A percentile compares a stretch with the other conserved stretches of the same genome.
Conservation (phyloP, 2,329 filamentous ascomycete species). For the Botrytis porri region DNA sequence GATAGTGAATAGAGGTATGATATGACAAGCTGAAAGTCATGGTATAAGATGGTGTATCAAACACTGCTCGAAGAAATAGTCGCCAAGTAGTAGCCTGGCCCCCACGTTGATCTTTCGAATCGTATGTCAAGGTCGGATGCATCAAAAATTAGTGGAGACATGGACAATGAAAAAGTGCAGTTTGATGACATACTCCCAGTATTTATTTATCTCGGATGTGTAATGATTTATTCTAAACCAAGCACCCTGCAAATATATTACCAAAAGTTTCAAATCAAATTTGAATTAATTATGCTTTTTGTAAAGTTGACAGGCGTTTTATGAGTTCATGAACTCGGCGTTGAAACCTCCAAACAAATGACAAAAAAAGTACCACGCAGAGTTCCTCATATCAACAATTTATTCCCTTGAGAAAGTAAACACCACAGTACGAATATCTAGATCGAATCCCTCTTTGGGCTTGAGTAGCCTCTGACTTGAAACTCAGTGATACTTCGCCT, state of each 20-base stretch:
- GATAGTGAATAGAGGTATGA: not conserved
- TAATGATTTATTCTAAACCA: not conserved
- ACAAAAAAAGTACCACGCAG: not conserved
- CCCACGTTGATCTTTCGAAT: not conserved
- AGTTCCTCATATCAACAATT: not conserved
- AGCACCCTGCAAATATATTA: not conserved
- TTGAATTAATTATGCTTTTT: not conserved
- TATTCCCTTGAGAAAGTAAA: not conserved
- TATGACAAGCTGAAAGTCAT: not conserved
- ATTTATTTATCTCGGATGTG: not conserved
- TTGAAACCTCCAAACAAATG: not conserved
- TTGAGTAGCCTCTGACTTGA: not conserved
- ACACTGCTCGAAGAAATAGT: not conserved
- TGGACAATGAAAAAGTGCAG: not conserved
- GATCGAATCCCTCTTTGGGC: no score
- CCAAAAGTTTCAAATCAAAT: not conserved
- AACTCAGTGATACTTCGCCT: slow-evolving; percentile 2
- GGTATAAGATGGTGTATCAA: not conserved
- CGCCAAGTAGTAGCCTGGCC: not conserved
- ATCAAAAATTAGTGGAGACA: not conserved
- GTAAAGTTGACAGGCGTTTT: not conserved
- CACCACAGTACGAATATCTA: no score
- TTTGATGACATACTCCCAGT: not conserved
- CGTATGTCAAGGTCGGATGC: not conserved
- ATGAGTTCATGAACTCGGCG: not conserved